Evolutionary conservation across 2,329 filamentous ascomycete species (phyloP), one percentile per base, ranked within the genome.

Genomic region (Sporothrix globosa): DNA sequence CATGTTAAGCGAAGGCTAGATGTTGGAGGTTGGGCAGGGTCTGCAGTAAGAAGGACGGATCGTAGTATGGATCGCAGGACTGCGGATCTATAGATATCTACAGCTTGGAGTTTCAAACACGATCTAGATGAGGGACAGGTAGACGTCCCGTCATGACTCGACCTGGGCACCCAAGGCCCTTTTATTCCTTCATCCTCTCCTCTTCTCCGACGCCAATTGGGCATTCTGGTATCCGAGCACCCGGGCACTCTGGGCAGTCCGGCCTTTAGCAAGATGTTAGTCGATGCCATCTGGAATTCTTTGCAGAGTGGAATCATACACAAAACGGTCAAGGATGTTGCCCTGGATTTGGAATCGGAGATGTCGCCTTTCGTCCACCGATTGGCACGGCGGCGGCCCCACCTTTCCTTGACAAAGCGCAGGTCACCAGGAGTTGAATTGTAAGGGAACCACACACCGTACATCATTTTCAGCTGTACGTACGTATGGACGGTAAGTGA

Each of bases 291-390:
- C 11, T 24, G 27, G 24, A 11, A 24, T 27, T 56, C 30, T 56
- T 24, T 56, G 54, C 39, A n/a, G n/a, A n/a, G 54, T 58, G 30
- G 58, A 27, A 63, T 63, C 58, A 46, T 10, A 17, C 39, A 44
- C 10, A 21, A 24, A 21, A 24, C 54, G 54, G 54, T 17, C 30
- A 58, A 30, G 54, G 30, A 9, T n/a, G 30, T 27, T 30, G 24
- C 10, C 56, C 10, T 61, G 34, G 2, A 24, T 24, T 39, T 41
- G 14, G 39, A 44, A 39, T 39, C 54, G 54, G 54, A 41, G 56
- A 41, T 61, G 24, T 44, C 19, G 56, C 39, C 10, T 44, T 44
- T 61, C 56, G 34, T 61, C 56, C 56, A 61, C 56, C 56, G 56
- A 61, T 14, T 61, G 56, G 39, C 34, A 60, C 30, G 30, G 56